These are phyloP conservation scores for Ricinus communis DNA, from an alignment of 345 rosid genomes.

Conservation along the genomic window DNA sequence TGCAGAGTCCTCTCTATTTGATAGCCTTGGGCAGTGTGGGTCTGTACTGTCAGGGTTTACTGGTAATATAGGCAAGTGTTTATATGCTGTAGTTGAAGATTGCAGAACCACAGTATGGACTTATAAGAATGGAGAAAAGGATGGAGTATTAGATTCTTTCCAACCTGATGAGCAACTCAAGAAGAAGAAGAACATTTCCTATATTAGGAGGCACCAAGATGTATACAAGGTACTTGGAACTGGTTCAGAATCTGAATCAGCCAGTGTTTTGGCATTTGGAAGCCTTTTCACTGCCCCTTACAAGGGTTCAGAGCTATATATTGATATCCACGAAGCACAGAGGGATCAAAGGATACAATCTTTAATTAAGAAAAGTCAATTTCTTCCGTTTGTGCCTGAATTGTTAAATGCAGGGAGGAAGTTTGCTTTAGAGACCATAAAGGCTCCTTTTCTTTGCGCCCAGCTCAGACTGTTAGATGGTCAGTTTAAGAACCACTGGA, in stretches of 20 bases:
- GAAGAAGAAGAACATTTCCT: slow-evolving; percentile 66
- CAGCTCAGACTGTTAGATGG: slow-evolving; percentile 94
- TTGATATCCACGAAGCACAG: slow-evolving; percentile 53
- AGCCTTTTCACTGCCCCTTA: slow-evolving; percentile 83
- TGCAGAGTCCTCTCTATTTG: slow-evolving; percentile 33
- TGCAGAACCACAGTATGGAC: slow-evolving; percentile 90
- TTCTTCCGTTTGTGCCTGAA: slow-evolving; percentile 78
- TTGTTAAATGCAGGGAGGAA: slow-evolving; percentile 58
- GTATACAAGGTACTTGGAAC: slow-evolving; percentile 68
- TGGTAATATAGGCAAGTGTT: slow-evolving; percentile 63
- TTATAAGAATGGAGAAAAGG: slow-evolving; percentile 48
- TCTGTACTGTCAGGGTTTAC: slow-evolving; percentile 56
- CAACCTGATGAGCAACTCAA: slow-evolving; percentile 82
- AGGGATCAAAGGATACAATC: slow-evolving; percentile 49
- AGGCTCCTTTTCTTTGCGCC: slow-evolving; percentile 74
- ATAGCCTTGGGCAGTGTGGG: slow-evolving; percentile 67
- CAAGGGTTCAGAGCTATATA: slow-evolving; percentile 67
- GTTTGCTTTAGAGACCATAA: slow-evolving; percentile 53
- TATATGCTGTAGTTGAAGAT: slow-evolving; percentile 70
- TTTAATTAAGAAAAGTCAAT: slow-evolving; percentile 56
- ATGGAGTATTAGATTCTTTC: slow-evolving; percentile 62
- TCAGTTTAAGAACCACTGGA: slow-evolving; percentile 91
- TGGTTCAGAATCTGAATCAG: slow-evolving; percentile 64
- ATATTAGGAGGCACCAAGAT: slow-evolving; percentile 64
- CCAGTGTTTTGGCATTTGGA: slow-evolving; percentile 72